Evolutionary conservation across 2,329 filamentous ascomycete genomes (phyloP), one percentile per base, ranked within the genome.

Genomic region (Emydomyces testavorans): DNA sequence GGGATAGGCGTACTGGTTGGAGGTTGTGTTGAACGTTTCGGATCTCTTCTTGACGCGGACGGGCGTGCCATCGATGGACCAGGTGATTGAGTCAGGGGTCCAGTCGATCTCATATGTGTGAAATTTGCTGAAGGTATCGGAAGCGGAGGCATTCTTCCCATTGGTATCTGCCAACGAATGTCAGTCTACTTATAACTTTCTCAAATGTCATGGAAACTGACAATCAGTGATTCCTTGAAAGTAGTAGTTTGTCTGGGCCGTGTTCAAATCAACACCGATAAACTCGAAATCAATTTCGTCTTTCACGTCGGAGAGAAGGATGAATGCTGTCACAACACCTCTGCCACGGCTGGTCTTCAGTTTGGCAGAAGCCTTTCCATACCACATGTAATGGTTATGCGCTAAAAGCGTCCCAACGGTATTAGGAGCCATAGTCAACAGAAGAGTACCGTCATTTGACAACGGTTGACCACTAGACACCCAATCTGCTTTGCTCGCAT

Each of bases 201-300:
- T 26, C 18, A 29, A 13, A 18, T 16, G 37, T 5, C 16, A n/a
- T 20, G n/a, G 21, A 11, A 6, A 53, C 85, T 73, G 73, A 94
- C 87, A 96, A 65, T 90, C 76, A 32, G 86, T 82, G 54, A 95
- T 82, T 61, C 92, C 92, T 70, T 95, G 89, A 71, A 83, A 95
- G 70, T 95, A 98, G 73, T 81, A 98, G 72, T 98, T 98, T 63
- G 88, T 92, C 72, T 98, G 89, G 15, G 83, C 85, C 53, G 75
- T 77, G 39, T 72, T 62, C 53, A 94, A 72, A 60, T 95, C 85
- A 37, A 77, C 77, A 55, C 92, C 92, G 47, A 98, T 77, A 64
- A 84, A 96, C 66, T 98, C 92, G 64, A 87, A 96, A 70, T 98
- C 92, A 60, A 98, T 94, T 68, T 98, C 92, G 62, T 98, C 92